Evolutionary conservation across 371 early-diverging fungal genomes (phyloP).

Genomic region (Rhizopus delemar): DNA sequence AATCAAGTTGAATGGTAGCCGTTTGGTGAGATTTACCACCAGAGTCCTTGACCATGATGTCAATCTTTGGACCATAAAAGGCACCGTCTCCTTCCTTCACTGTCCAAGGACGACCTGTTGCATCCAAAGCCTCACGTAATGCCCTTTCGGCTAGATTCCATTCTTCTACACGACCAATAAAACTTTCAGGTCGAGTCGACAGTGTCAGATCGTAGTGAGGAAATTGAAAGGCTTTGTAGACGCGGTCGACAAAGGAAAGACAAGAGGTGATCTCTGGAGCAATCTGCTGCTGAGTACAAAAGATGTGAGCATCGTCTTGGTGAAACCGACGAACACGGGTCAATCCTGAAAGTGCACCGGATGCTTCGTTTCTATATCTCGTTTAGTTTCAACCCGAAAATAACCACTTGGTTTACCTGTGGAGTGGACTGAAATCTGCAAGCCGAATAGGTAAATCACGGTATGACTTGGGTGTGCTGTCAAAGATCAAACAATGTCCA

Average conservation of each 20-base stretch:
- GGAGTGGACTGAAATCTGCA: constrained; percentile 95
- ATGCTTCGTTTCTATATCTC: constrained; percentile 78
- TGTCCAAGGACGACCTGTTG: constrained; percentile 81
- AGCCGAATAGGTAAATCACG: constrained; percentile 90
- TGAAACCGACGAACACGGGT: constrained; percentile 96
- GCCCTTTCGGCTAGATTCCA: constrained; percentile 95
- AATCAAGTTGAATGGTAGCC: constrained; percentile 98
- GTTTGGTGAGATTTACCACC: constrained; percentile 93
- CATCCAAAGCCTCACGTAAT: constrained; percentile 78
- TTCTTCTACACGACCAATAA: constrained; percentile 85
- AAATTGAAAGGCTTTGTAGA: constrained; percentile 88
- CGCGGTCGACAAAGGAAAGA: constrained; percentile 84
- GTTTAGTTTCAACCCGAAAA: background rate
- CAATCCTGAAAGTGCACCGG: constrained; percentile 91
- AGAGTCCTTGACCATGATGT: constrained; percentile 97
- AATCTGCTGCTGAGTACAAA: constrained; percentile 81
- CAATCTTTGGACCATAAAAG: constrained; percentile 99
- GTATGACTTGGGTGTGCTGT: constrained; percentile 80
- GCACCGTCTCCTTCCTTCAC: constrained; percentile 99
- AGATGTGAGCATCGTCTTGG: constrained; percentile 98
- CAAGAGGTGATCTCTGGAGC: constrained; percentile 78
- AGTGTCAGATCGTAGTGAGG: constrained; percentile 81
- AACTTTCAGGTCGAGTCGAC: constrained; percentile 95
- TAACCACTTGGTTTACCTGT: constrained; percentile 56
- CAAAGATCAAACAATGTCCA: constrained; percentile 88